These are phyloP conservation scores for Rhizophora apiculata DNA, from an alignment of 345 rosid species.

Conservation along the genomic window DNA sequence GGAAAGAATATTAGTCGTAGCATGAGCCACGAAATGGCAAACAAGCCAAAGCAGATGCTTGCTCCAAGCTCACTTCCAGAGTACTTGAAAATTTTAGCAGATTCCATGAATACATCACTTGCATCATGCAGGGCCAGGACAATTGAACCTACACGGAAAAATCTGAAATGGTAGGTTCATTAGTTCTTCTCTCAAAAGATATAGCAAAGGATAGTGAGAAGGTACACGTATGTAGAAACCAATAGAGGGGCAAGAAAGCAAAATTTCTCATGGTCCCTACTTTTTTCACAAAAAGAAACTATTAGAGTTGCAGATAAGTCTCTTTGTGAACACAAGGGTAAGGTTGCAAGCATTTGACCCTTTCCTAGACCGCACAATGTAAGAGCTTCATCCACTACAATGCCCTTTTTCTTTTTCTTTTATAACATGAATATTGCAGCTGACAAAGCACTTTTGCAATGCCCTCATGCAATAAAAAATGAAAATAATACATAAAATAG, in stretches of 20 bases:
- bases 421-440: too few relatives aligned
- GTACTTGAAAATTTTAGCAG: conserved; percentile 87
- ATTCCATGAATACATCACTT: conserved; percentile 88
- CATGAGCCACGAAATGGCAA: conserved; percentile 84
- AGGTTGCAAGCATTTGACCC: too few relatives aligned
- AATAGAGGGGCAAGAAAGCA: neutral
- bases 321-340: too few relatives aligned
- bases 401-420: too few relatives aligned
- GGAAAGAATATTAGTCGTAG: conserved; percentile 87
- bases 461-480: too few relatives aligned
- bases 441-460: too few relatives aligned
- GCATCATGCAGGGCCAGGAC: conserved; percentile 90
- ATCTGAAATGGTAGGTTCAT: conserved; percentile 37
- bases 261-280: neutral
- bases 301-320: too few relatives aligned
- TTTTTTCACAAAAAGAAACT: neutral
- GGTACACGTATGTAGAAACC: neutral
- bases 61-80: conserved; percentile 87
- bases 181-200: neutral
- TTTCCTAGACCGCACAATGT: too few relatives aligned
- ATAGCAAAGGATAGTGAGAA: neutral
- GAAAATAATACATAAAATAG: too few relatives aligned
- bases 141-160: conserved; percentile 78
- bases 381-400: too few relatives aligned
- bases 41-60: conserved; percentile 79